Percentiles rank a stretch among this genome's conserved stretches.
Evolutionary conservation across 2,329 filamentous ascomycete genomes (phyloP).

Genomic region (Salinomyces thailandicus): DNA sequence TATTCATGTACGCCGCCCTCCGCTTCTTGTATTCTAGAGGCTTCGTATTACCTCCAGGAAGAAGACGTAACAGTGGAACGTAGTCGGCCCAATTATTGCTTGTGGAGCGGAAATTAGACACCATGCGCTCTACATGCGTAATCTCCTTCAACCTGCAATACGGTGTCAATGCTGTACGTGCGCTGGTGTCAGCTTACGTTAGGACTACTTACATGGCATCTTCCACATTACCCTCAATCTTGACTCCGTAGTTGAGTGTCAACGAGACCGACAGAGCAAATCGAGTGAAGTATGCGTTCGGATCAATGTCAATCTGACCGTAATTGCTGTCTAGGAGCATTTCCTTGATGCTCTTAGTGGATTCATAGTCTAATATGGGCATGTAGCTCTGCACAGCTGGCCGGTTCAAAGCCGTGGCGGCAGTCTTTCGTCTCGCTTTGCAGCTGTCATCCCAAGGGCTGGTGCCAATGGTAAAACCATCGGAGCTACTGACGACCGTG

Average conservation of each 20-base stretch:
- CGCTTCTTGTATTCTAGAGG: constrained; percentile 57
- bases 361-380: constrained; percentile 72
- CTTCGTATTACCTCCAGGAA: constrained; percentile 50
- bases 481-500: constrained; percentile 62
- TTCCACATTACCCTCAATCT: constrained; percentile 61
- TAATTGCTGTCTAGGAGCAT: constrained; percentile 53
- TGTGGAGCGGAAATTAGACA: constrained; percentile 66
- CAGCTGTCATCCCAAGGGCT: constrained; percentile 77
- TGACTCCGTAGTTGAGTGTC: constrained; percentile 68
- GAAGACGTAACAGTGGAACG: constrained; percentile 60
- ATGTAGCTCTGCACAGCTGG: constrained; percentile 69
- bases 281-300: constrained; percentile 61
- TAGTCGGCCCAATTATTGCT: constrained; percentile 76
- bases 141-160: constrained; percentile 57
- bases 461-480: constrained; percentile 73
- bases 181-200: too few relatives aligned
- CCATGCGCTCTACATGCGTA: constrained; percentile 60
- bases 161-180: too few relatives aligned
- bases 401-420: constrained; percentile 66
- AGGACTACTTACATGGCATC: constrained; percentile 41
- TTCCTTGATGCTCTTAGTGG: constrained; percentile 60
- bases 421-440: constrained; percentile 65
- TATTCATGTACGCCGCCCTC: constrained; percentile 55
- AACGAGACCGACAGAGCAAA: constrained; percentile 68
- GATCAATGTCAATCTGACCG: constrained; percentile 56